phyloP scores from a whole-genome alignment of 2,329 filamentous ascomycete species.

The Apiospora saccharicola region DNA sequence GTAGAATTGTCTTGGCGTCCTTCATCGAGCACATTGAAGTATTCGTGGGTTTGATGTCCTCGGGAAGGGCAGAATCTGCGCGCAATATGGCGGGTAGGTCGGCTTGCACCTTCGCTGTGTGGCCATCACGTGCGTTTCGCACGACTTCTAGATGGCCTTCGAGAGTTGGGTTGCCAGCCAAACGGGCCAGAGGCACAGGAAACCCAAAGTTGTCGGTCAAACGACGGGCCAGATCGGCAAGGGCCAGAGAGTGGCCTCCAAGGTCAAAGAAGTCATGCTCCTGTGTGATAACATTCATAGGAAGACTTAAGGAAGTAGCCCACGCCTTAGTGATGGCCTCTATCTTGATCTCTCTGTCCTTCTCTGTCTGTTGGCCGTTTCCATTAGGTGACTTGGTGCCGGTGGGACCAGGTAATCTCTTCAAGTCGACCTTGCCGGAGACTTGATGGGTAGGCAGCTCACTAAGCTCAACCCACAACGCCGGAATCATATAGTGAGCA shows the following conservation, averaged over 20 bases:
- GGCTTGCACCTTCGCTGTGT: slow-evolving; percentile 77
- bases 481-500: slow-evolving; percentile 85
- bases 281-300: slow-evolving; percentile 61
- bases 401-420: slow-evolving; percentile 65
- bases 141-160: slow-evolving; percentile 76
- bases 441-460: slow-evolving; percentile 78
- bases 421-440: slow-evolving; percentile 80
- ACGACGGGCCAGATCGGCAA: slow-evolving; percentile 79
- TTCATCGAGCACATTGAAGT: slow-evolving; percentile 65
- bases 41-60: slow-evolving; percentile 69
- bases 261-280: slow-evolving; percentile 84
- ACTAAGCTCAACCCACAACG: slow-evolving; percentile 77
- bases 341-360: slow-evolving; percentile 69
- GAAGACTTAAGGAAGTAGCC: slow-evolving; percentile 74
- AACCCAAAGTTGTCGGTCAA: slow-evolving; percentile 76
- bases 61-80: slow-evolving; percentile 71
- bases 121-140: slow-evolving; percentile 73
- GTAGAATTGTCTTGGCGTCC: slow-evolving; percentile 71
- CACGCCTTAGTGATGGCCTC: slow-evolving; percentile 75
- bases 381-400: slow-evolving; percentile 62
- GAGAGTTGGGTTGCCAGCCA: slow-evolving; percentile 76
- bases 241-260: slow-evolving; percentile 78
- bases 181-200: slow-evolving; percentile 72
- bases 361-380: slow-evolving; percentile 54
- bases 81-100: slow-evolving; percentile 75